These are phyloP conservation scores for Lipomyces starkeyi DNA, from an alignment of 805 yeast species.

Conservation along the genomic window DNA sequence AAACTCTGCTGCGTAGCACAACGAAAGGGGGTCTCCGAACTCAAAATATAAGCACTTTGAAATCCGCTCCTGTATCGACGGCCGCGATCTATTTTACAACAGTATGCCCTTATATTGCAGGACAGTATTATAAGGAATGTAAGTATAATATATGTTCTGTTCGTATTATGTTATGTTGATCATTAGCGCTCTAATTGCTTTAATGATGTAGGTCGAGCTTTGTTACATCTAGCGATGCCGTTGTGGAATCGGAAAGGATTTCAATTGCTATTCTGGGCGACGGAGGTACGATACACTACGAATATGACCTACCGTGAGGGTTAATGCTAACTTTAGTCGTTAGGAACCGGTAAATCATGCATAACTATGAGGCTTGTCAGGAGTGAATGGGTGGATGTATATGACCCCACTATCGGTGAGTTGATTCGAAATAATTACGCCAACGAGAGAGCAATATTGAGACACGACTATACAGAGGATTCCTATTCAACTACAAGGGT, in stretches of 20 bases:
- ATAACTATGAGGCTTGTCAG: conserved; percentile 46
- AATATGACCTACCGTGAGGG: not conserved
- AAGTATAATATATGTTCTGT: not conserved
- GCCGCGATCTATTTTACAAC: not conserved
- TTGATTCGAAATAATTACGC: not conserved
- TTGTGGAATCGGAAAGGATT: conserved; percentile 29
- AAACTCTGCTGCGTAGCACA: not conserved
- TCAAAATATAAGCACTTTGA: not conserved
- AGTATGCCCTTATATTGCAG: not conserved
- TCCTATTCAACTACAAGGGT: conserved; percentile 44
- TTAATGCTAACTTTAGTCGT: conserved; percentile 31
- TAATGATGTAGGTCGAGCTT: not conserved
- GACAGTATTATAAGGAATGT: not conserved
- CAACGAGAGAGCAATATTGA: not conserved
- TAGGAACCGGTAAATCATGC: conserved; percentile 40
- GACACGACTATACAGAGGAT: conserved; percentile 38
- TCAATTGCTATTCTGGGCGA: conserved; percentile 46
- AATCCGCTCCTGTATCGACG: not conserved
- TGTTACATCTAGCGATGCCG: not conserved
- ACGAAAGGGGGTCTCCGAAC: not conserved
- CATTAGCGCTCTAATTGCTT: not conserved
- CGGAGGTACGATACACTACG: conserved; percentile 41
- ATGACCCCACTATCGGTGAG: conserved; percentile 46
- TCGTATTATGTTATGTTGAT: not conserved
- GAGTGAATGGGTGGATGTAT: conserved; percentile 47